phyloP scores from a whole-genome alignment of 2,329 filamentous ascomycete species.

The Calonectria leucothoes region DNA sequence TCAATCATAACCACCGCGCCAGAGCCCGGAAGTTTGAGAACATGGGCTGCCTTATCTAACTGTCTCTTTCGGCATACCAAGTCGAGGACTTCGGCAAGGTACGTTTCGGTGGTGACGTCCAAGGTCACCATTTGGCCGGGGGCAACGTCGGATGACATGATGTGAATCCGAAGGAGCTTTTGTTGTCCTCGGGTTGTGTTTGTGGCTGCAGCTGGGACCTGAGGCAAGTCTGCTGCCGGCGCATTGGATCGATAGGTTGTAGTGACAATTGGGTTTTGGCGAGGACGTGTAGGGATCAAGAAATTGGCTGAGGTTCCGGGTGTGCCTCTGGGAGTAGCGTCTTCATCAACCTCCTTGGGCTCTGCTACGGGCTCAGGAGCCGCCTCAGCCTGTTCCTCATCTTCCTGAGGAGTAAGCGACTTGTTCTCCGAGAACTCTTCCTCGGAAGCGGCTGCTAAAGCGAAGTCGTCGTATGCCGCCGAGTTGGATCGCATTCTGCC shows the following conservation, averaged over 20 bases:
- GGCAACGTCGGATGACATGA: constrained; percentile 75
- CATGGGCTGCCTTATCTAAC: constrained; percentile 82
- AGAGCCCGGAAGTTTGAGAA: constrained; percentile 81
- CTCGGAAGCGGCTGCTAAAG: constrained; percentile 77
- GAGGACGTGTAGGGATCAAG: constrained; percentile 47
- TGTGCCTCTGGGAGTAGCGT: constrained; percentile 40
- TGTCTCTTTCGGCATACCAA: constrained; percentile 81
- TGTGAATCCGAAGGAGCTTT: constrained; percentile 78
- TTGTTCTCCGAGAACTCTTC: constrained; percentile 78
- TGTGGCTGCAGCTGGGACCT: constrained; percentile 56
- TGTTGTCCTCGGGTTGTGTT: constrained; percentile 70
- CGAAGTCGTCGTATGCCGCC: constrained; percentile 86
- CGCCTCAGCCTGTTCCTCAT: constrained; percentile 53
- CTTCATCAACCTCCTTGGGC: constrained; percentile 40
- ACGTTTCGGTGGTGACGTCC: constrained; percentile 84
- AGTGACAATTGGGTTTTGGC: constrained; percentile 70
- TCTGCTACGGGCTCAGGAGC: constrained; percentile 50
- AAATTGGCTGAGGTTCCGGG: constrained; percentile 43
- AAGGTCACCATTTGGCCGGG: constrained; percentile 80
- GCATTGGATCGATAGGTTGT: constrained; percentile 68
- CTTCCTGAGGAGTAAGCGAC: constrained; percentile 73
- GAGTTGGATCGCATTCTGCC: constrained; percentile 74
- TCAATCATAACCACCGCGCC: constrained; percentile 82
- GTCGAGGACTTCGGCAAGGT: constrained; percentile 85
- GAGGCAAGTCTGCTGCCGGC: constrained; percentile 67